A percentile compares a stretch with the other conserved stretches of the same genome.
These are phyloP conservation scores for Aspergillus novofumigatus DNA, from an alignment of 2,329 filamentous ascomycete species.

Conservation along the genomic window DNA sequence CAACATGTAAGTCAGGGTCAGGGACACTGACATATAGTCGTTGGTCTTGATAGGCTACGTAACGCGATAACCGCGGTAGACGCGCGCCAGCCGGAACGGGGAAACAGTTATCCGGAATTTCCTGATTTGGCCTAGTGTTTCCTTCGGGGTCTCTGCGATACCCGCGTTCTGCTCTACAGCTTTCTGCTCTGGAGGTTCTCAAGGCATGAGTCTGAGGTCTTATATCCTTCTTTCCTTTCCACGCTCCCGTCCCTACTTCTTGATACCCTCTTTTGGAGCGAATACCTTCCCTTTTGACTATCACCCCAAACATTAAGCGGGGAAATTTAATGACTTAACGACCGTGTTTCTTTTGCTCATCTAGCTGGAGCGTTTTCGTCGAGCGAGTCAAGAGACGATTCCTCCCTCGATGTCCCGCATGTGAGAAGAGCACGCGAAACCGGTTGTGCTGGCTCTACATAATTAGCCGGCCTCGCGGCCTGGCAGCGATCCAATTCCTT, in stretches of 20 bases:
- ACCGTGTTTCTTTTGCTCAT: constrained; percentile 12
- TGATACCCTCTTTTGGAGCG: constrained; percentile 5
- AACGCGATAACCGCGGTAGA: constrained; percentile 1
- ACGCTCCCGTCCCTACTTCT: constrained; percentile 12
- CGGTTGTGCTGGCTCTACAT: constrained; percentile 25
- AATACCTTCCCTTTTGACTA: constrained; percentile 1
- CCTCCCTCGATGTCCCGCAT: constrained; percentile 23
- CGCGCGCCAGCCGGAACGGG: constrained; percentile 24
- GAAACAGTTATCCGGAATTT: constrained; percentile 24
- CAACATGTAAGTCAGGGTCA: background rate
- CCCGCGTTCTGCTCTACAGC: constrained; percentile 29
- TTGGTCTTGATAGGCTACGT: constrained; percentile 1
- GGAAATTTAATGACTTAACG: constrained; percentile 31
- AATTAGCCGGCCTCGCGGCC: constrained; percentile 36
- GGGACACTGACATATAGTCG: background rate
- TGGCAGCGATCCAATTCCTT: constrained; percentile 29
- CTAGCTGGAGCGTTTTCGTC: constrained; percentile 22
- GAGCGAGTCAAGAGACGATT: constrained; percentile 18
- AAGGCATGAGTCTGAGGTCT: constrained; percentile 24
- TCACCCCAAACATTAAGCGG: constrained; percentile 1
- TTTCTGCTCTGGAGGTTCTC: constrained; percentile 26
- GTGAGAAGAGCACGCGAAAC: constrained; percentile 22
- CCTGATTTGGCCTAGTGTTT: constrained; percentile 31
- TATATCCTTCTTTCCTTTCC: constrained; percentile 13
- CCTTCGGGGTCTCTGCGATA: constrained; percentile 38